A percentile compares a stretch with the other conserved stretches of the same genome.
These are phyloP conservation scores for Lactarius pseudohatsudake DNA, from an alignment of 768 basidiomycete genomes.

Conservation along the genomic window DNA sequence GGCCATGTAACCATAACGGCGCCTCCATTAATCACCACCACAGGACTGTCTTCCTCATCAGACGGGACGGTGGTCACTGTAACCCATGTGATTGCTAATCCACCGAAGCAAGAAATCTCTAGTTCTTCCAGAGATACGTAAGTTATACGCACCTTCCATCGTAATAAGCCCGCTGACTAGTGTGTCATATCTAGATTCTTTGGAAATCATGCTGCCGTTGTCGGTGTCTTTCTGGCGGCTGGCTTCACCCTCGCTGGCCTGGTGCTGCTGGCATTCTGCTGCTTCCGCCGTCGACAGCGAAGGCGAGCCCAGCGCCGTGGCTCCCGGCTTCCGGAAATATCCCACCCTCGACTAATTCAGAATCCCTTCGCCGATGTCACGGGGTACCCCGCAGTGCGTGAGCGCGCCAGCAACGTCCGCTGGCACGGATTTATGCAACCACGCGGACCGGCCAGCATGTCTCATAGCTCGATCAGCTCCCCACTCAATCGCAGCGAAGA, in stretches of 20 bases:
- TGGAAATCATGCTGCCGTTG: conserved; percentile 63
- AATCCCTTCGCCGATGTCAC: conserved; percentile 42
- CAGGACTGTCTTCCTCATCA: conserved; percentile 46
- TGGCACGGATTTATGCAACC: conserved; percentile 5
- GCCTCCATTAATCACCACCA: conserved; percentile 48
- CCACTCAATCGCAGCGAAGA: conserved; percentile 8
- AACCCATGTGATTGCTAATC: conserved; percentile 57
- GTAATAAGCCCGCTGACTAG: background rate
- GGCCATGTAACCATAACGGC: conserved; percentile 43
- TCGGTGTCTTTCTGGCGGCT: conserved; percentile 70
- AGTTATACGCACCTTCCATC: conserved; percentile 4
- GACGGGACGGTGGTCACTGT: conserved; percentile 47
- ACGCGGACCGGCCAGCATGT: background rate
- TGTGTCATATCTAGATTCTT: conserved; percentile 51
- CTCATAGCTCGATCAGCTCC: background rate
- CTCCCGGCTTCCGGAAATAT: conserved; percentile 25
- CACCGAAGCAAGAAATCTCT: conserved; percentile 31
- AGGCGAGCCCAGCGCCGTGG: conserved; percentile 30
- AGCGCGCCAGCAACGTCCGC: background rate
- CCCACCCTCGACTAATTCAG: conserved; percentile 30
- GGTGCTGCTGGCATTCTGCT: conserved; percentile 45
- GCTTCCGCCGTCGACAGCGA: conserved; percentile 43
- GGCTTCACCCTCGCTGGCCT: conserved; percentile 55
- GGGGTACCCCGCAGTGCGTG: conserved; percentile 14
- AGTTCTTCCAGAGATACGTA: conserved; percentile 16